Evolutionary conservation across 192 early-diverging fungal species (phyloP), one percentile per base, ranked within the genome.

Genomic region (Backusella morwellensis): DNA sequence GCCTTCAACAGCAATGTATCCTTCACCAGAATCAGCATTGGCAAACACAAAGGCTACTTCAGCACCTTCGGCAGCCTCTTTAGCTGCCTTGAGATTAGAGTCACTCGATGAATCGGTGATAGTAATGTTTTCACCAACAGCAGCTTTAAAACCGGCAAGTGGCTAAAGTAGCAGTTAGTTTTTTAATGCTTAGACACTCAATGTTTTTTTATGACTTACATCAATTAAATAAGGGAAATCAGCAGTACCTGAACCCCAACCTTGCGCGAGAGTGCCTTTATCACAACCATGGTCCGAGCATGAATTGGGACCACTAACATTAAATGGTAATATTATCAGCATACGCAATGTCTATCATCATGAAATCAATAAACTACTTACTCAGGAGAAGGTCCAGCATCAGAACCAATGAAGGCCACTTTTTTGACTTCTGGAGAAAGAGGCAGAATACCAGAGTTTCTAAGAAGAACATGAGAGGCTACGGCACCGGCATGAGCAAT

Each of bases 1-100:
- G 7, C 81, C 86, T 26, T 91, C 87, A 9, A 81, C 73, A 38
- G 66, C 67, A 23, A 77, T 41, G 32, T 42, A 72, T 35, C 80
- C 78, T 40, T 83, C 76, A 41, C 74, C 72, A 4, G 83, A 77
- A 47, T 79, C 74, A 38, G 75, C 76, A 26, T 68, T 76, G 34
- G 78, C 56, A 72, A 83, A 86, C 3, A 88, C 87, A 74, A 87
- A 38, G n/a, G 86, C 84, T 38, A 86, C 56, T 40, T 89, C 88
- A n/a, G 82, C 77, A 40, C 68, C 66, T 14, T 70, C 41, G 38
- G 85, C 78, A 35, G 68, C 26, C n/a, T 71, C 5, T 0, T 40
- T 54, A 35, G 80, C 80, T 32, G 54, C 19, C 2, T 59, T 40
- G 6, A 77, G 19, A 52, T 73, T 52, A 12, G 36, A 66, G 32